Conservation (phyloP, 768 basidiomycete species). For the Tricholoma bakamatsutake region DNA sequence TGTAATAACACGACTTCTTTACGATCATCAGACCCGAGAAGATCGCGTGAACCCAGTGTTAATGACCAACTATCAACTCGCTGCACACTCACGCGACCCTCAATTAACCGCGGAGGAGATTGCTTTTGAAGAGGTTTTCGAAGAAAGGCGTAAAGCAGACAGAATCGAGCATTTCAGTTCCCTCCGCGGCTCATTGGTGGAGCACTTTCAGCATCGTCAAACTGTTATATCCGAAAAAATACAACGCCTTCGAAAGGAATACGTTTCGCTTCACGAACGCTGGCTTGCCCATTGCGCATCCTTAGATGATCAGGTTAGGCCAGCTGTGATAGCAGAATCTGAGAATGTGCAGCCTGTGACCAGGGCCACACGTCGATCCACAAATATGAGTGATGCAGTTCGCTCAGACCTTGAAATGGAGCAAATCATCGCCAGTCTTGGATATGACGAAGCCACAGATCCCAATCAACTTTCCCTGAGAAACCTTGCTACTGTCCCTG, state of each 20-base stretch:
- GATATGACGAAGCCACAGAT: conserved; percentile 90
- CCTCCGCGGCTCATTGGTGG: conserved; percentile 44
- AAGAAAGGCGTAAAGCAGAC: conserved; percentile 26
- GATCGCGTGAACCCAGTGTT: conserved; percentile 63
- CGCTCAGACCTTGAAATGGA: conserved; percentile 96
- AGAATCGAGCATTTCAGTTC: conserved; percentile 32
- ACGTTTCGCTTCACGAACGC: conserved; percentile 58
- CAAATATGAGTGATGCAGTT: conserved; percentile 77
- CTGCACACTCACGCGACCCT: conserved; percentile 23
- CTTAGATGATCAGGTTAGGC: conserved; percentile 57
- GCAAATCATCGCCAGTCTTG: conserved; percentile 91
- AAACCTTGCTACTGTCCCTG: conserved; percentile 85
- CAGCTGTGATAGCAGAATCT: conserved; percentile 29
- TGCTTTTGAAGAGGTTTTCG: conserved; percentile 43
- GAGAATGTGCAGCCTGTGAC: conserved; percentile 34
- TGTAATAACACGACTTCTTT: conserved; percentile 53
- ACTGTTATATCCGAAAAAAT: conserved; percentile 47
- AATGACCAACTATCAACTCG: conserved; percentile 47
- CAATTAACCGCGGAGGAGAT: conserved; percentile 32
- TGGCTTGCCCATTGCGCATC: conserved; percentile 70
- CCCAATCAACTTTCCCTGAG: conserved; percentile 80
- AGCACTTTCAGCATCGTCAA: conserved; percentile 51
- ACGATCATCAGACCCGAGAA: conserved; percentile 54
- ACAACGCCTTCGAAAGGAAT: conserved; percentile 54
- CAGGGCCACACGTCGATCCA: conserved; percentile 69